These are phyloP conservation scores for Rhodotorula sp. DNA, from an alignment of 1,284 basidiomycete species.

Conservation along the genomic window DNA sequence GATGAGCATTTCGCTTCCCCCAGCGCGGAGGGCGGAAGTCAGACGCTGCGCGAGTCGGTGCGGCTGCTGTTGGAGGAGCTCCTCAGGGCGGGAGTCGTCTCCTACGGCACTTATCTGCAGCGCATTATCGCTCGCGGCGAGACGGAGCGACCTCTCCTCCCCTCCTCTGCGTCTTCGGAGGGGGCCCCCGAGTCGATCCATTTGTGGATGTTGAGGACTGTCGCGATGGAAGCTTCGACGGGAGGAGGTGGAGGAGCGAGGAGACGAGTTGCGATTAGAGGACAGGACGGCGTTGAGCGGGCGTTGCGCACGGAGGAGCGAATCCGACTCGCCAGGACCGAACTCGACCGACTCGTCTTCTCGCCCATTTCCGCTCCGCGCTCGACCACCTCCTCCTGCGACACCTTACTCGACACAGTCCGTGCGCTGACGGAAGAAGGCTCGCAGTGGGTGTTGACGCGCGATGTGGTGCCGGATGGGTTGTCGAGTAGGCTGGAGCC, in stretches of 20 bases:
- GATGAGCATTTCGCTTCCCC: constrained; percentile 8
- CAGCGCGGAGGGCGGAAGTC: neutral
- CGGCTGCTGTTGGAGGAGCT: constrained; percentile 28
- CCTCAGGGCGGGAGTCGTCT: constrained; percentile 26
- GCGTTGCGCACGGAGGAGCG: constrained; percentile 5
- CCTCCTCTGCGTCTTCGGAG: neutral
- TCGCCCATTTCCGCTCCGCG: neutral
- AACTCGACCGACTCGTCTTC: constrained; percentile 2
- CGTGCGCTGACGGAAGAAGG: constrained; percentile 11
- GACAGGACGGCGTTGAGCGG: neutral
- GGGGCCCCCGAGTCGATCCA: constrained; percentile 19
- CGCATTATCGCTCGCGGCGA: constrained; percentile 40
- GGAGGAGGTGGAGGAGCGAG: neutral
- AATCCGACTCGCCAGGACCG: neutral
- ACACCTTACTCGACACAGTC: neutral
- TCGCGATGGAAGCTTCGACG: constrained; percentile 9
- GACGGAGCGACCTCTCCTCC: constrained; percentile 13
- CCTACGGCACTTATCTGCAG: constrained; percentile 36
- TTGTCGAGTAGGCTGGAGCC: neutral
- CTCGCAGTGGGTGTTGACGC: constrained; percentile 20
- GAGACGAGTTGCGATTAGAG: neutral
- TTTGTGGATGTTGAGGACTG: constrained; percentile 28
- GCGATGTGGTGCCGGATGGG: constrained; percentile 18
- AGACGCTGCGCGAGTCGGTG: neutral
- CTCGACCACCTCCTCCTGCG: neutral